Evolutionary conservation across 768 basidiomycete species (phyloP).

Genomic region (Mycena leptocephala): DNA sequence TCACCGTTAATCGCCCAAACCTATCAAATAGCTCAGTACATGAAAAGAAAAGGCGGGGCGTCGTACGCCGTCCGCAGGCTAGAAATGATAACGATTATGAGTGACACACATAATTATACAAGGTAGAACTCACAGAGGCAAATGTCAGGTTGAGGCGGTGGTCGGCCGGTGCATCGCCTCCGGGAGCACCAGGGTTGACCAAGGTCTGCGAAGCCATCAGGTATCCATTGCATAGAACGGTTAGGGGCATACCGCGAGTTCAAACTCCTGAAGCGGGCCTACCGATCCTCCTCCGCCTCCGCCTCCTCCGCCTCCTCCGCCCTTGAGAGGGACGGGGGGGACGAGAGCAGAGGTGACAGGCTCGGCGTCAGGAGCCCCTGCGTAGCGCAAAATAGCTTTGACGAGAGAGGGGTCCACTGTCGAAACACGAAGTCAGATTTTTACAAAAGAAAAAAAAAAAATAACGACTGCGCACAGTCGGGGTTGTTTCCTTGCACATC

Average conservation of each 20-base stretch:
- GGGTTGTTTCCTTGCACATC: background rate
- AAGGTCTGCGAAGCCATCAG: background rate
- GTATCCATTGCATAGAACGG: no score
- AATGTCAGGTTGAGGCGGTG: slow-evolving; percentile 24
- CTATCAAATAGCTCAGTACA: background rate
- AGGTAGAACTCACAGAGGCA: background rate
- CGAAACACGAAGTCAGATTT: background rate
- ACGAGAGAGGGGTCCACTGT: slow-evolving; percentile 51
- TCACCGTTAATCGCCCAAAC: slow-evolving; percentile 41
- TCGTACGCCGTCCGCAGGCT: slow-evolving; percentile 19
- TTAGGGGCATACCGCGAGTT: background rate
- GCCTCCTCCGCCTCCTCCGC: background rate
- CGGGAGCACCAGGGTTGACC: slow-evolving; percentile 26
- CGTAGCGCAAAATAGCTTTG: slow-evolving; percentile 60
- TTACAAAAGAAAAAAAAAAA: background rate
- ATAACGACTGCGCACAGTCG: background rate
- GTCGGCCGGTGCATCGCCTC: slow-evolving; percentile 36
- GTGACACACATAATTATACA: background rate
- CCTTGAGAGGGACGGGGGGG: background rate
- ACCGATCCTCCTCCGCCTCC: background rate
- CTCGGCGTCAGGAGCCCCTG: slow-evolving; percentile 55
- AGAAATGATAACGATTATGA: background rate
- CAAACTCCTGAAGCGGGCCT: background rate
- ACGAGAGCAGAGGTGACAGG: slow-evolving; percentile 25
- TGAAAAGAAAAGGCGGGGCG: background rate